Evolutionary conservation across 2,329 filamentous ascomycete species (phyloP), one percentile per base, ranked within the genome.

Genomic region (Xylariaceae sp.): DNA sequence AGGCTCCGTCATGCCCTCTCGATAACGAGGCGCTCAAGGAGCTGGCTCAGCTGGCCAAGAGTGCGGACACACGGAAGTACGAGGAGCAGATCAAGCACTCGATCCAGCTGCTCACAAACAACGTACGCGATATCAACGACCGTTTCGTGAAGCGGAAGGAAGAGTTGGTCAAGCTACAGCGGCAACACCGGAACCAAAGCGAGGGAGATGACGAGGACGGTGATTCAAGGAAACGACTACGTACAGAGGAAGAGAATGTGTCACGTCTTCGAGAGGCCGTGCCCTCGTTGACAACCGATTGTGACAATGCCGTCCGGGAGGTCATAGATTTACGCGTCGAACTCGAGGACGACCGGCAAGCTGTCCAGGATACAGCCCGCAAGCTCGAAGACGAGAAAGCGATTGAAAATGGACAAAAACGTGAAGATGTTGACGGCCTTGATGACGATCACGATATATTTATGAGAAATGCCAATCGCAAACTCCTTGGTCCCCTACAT

Each of bases 41-140:
- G 2, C 73, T 84, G 2, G 67, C 72, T 55, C 74, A 79, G 30
- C 70, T 85, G 4, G 73, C 75, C 47, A 74, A 72, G 48, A 75
- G 75, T 51, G 69, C 75, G 53, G 71, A 76, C 55, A 74, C 73
- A 15, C 71, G 72, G 10, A 70, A 69, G 18, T 82, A 82, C 68
- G 73, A 78, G 23, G 67, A 72, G 6, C 79, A 83, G 44, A 73
- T 84, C 35, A 74, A 74, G 54, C 72, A 77, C 23, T 77, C 80
- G 4, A 64, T 77, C 42, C 70, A 73, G 5, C 67, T 79, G 7
- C 73, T 84, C 13, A 75, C 76, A 34, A 72, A 73, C 47, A 75
- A 71, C 58, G 77, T 83, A 10, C 75, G 76, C 53, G 76, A 77
- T 64, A 72, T 83, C 64, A 81, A 84, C 64, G 82, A 83, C 56